Percentiles rank a stretch among this genome's conserved stretches.
Conservation (phyloP, 169 alveolate species). For the Cardiosporidium cionae region DNA sequence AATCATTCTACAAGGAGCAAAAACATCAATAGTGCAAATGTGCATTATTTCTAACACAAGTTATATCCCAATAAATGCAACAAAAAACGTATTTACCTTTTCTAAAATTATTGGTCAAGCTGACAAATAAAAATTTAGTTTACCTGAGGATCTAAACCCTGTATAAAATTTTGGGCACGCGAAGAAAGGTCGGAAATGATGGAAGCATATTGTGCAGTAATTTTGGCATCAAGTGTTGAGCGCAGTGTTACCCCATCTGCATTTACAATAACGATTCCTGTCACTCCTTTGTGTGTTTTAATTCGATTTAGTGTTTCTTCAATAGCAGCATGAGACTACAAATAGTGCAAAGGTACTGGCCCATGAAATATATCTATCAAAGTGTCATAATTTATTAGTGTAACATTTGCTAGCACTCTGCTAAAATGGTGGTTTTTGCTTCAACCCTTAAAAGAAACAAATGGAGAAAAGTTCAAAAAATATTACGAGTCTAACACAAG, state of each 20-base stretch:
- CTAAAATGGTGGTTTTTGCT: too few relatives aligned
- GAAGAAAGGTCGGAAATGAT: constrained; percentile 63
- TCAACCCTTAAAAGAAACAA: too few relatives aligned
- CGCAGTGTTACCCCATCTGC: constrained; percentile 63
- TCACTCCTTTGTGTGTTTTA: constrained; percentile 84
- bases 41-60: neutral
- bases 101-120: neutral
- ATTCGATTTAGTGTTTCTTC: constrained; percentile 87
- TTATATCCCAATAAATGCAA: neutral
- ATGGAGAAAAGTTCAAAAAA: too few relatives aligned
- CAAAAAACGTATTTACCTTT: neutral
- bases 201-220: constrained; percentile 53
- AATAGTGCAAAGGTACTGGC: too few relatives aligned
- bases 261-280: constrained; percentile 79
- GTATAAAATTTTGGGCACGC: constrained; percentile 65
- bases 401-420: too few relatives aligned
- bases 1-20: constrained; percentile 59
- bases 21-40: neutral
- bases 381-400: too few relatives aligned
- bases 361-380: too few relatives aligned
- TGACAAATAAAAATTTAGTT: neutral
- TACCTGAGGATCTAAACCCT: constrained; percentile 65
- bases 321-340: constrained; percentile 50
- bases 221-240: constrained; percentile 61
- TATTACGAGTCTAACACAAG: too few relatives aligned